A percentile compares a stretch with the other conserved stretches of the same genome.
phyloP scores from a whole-genome alignment of 345 rosid species.

The Anastatica hierochuntica region DNA sequence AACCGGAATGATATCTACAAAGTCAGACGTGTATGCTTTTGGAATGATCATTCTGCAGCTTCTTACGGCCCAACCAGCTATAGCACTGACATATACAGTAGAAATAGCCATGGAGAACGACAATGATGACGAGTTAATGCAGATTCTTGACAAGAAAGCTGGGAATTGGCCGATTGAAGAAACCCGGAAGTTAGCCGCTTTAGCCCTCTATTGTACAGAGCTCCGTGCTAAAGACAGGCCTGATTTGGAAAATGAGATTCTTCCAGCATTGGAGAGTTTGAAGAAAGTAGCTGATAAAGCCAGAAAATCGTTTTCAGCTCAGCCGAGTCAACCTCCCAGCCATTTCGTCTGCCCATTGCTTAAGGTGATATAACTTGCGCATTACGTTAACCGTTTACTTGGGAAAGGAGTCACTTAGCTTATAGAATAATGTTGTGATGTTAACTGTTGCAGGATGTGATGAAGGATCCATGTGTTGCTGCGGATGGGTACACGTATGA shows the following conservation, averaged over 20 bases:
- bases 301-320: conserved; percentile 9
- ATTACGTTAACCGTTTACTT: background rate
- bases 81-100: conserved; percentile 50
- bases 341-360: conserved; percentile 77
- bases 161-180: conserved; percentile 76
- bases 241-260: conserved; percentile 45
- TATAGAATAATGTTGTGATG: background rate
- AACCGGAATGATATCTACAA: conserved; percentile 60
- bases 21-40: conserved; percentile 73
- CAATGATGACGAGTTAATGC: conserved; percentile 25
- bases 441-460: conserved; percentile 44
- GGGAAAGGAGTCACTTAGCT: background rate
- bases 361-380: conserved; percentile 40
- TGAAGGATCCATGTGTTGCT: conserved; percentile 79
- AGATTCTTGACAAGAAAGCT: conserved; percentile 55
- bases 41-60: conserved; percentile 80
- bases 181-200: conserved; percentile 42
- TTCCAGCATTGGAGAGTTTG: conserved; percentile 58
- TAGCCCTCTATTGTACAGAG: conserved; percentile 68
- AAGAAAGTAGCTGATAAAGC: conserved; percentile 43
- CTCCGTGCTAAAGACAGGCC: conserved; percentile 52
- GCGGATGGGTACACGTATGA: conserved; percentile 84
- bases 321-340: conserved; percentile 30
- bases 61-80: conserved; percentile 68
- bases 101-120: conserved; percentile 51